Conservation (phyloP, 1,284 basidiomycete species). For the Heterobasidion occidentale region DNA sequence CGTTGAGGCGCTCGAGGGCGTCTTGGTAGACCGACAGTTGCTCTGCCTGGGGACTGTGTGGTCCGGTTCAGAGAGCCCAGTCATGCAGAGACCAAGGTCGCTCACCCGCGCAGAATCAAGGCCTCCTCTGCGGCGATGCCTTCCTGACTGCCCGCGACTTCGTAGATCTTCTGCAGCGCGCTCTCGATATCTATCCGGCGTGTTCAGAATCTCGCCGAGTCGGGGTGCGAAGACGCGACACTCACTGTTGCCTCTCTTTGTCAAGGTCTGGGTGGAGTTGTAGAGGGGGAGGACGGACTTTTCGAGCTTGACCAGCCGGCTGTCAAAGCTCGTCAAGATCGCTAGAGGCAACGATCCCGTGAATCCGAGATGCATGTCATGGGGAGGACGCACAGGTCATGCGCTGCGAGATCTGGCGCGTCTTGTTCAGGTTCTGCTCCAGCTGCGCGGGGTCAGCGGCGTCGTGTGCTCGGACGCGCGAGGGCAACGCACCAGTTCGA, state of each 20-base stretch:
- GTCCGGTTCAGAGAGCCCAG: not conserved
- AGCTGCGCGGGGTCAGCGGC: conserved; percentile 33
- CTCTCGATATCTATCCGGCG: conserved; percentile 60
- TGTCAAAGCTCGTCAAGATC: conserved; percentile 72
- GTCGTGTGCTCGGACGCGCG: not conserved
- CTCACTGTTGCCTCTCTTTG: conserved; percentile 60
- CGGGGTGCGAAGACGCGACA: conserved; percentile 5
- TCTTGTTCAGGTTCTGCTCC: conserved; percentile 80
- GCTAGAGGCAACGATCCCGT: conserved; percentile 31
- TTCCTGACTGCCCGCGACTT: conserved; percentile 66
- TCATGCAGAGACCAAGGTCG: conserved; percentile 1
- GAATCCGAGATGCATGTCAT: not conserved
- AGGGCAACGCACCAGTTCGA: not conserved
- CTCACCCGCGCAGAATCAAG: conserved; percentile 66
- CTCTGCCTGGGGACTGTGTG: conserved; percentile 54
- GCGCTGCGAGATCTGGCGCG: conserved; percentile 69
- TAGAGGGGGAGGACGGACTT: conserved; percentile 76
- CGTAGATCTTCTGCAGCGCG: conserved; percentile 68
- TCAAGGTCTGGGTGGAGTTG: conserved; percentile 65
- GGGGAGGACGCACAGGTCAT: conserved; percentile 60
- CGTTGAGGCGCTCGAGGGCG: conserved; percentile 66
- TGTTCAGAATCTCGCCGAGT: not conserved
- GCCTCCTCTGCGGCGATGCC: conserved; percentile 73
- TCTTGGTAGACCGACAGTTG: conserved; percentile 61
- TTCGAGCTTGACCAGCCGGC: conserved; percentile 67